These are phyloP conservation scores for Coniosporium tulheliwenetii DNA, from an alignment of 2,329 filamentous ascomycete species.

Conservation along the genomic window DNA sequence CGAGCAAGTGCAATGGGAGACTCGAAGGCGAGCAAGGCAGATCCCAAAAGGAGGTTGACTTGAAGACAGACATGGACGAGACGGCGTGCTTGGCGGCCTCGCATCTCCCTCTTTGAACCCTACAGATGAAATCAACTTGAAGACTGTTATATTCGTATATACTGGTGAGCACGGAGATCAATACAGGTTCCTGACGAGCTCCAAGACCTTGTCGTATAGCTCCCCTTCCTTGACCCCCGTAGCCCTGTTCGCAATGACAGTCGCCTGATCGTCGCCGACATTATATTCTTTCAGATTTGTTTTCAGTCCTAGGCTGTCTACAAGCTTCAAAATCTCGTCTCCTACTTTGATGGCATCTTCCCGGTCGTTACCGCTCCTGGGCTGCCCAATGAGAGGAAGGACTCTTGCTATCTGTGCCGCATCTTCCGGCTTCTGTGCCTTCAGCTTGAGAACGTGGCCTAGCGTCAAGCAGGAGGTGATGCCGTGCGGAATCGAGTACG, in stretches of 20 bases:
- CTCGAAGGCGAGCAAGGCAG: no score
- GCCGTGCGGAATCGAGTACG: conserved; percentile 40
- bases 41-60: no score
- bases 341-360: conserved; percentile 30
- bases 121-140: conserved; percentile 1
- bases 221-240: conserved; percentile 26
- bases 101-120: neutral
- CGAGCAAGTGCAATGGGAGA: no score
- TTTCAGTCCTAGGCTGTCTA: conserved; percentile 27
- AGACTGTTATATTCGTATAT: neutral
- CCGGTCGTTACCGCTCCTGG: conserved; percentile 20
- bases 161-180: conserved; percentile 4
- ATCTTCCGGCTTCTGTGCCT: conserved; percentile 24
- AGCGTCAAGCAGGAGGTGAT: conserved; percentile 39
- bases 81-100: no score
- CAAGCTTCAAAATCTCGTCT: conserved; percentile 26
- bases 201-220: conserved; percentile 25
- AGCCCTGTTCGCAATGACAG: conserved; percentile 26
- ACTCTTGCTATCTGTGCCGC: conserved; percentile 30
- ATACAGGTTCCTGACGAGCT: conserved; percentile 27
- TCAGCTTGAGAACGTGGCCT: conserved; percentile 37
- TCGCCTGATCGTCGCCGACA: conserved; percentile 24
- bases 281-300: conserved; percentile 29
- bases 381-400: conserved; percentile 26
- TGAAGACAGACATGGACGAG: no score